Evolutionary conservation across 2,329 filamentous ascomycete species (phyloP), one percentile per base, ranked within the genome.

Genomic region (Phyllosticta citribraziliensis): DNA sequence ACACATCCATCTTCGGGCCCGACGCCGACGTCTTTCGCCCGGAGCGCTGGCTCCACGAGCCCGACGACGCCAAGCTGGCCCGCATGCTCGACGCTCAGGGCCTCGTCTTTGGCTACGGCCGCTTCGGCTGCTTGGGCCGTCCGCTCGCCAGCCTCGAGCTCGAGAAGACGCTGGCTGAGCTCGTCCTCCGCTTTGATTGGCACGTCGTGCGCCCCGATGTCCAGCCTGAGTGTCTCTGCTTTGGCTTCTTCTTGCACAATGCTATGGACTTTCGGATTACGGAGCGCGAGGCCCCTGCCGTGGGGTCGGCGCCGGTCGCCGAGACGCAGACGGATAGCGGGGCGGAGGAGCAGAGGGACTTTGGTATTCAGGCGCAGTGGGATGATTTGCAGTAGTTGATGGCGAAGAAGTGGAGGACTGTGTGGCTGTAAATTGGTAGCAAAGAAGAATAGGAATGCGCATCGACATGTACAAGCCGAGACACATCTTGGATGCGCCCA

Each of bases 111-210:
- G 72, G 73, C 3, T 69, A 71, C 56, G 73, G 73, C 1, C 68
- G 69, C 56, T 74, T 69, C 66, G 58, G 66, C 3, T 75, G 73
- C 60, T 59, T 75, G 53, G 73, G 73, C 10, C 65, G 61, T 33
- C 66, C 66, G 3, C 65, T 75, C 24, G 73, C 73, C 9, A 56
- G 69, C 55, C 67, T 75, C 40, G 73, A 75, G 66, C 66, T 75
- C n/a, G 68, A 74, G 59, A 75, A 75, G 65, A 65, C 73, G 2
- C 69, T 76, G 33, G 74, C 78, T 20, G 77, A 81, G 71, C 17
- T 59, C 30, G 52, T 55, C n/a, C 14, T 59, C 20, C 12, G 57
- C 3, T 59, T 59, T 20, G 57, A 54, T 5, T 59, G 57, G 57
- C 52, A 59, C 27, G 5, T 59, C 0, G 33, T 47, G 4, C 3